Evolutionary conservation across 2,329 filamentous ascomycete genomes (phyloP).

Genomic region (Penicillium sp.): DNA sequence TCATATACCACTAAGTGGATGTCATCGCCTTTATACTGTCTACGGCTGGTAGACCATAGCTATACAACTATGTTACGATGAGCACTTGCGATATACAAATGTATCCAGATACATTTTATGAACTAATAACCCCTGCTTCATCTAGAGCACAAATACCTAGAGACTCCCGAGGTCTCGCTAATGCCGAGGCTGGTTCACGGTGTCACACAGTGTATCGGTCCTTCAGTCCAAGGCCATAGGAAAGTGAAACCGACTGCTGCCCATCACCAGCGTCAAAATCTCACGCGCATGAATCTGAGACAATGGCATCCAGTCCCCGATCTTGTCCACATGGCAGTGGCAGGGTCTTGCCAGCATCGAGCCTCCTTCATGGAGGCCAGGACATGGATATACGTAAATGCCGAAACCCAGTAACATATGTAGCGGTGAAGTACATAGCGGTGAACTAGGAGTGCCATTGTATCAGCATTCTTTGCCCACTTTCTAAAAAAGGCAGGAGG

Average conservation of each 20-base stretch:
- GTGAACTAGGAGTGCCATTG: background rate
- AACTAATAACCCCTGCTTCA: background rate
- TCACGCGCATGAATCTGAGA: slow-evolving; percentile 5
- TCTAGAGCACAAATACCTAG: slow-evolving; percentile 1
- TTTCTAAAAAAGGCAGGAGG: background rate
- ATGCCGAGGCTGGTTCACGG: background rate
- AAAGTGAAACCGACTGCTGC: slow-evolving; percentile 5
- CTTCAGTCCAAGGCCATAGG: background rate
- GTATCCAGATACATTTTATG: no score
- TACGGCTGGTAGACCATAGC: background rate
- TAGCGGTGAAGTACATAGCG: no score
- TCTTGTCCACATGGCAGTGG: slow-evolving; percentile 11
- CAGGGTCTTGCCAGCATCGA: slow-evolving; percentile 6
- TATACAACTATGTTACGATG: background rate
- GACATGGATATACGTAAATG: background rate
- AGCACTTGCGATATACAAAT: background rate
- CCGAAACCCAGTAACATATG: no score
- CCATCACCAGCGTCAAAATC: slow-evolving; percentile 1
- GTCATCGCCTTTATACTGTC: no score
- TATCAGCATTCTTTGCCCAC: background rate
- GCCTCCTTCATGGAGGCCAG: background rate
- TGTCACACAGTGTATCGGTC: slow-evolving; percentile 5
- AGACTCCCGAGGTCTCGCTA: background rate
- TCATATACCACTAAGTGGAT: background rate
- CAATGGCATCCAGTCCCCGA: background rate